Evolutionary conservation across 768 basidiomycete species (phyloP), one percentile per base, ranked within the genome.

Genomic region (Mycena indigotica): DNA sequence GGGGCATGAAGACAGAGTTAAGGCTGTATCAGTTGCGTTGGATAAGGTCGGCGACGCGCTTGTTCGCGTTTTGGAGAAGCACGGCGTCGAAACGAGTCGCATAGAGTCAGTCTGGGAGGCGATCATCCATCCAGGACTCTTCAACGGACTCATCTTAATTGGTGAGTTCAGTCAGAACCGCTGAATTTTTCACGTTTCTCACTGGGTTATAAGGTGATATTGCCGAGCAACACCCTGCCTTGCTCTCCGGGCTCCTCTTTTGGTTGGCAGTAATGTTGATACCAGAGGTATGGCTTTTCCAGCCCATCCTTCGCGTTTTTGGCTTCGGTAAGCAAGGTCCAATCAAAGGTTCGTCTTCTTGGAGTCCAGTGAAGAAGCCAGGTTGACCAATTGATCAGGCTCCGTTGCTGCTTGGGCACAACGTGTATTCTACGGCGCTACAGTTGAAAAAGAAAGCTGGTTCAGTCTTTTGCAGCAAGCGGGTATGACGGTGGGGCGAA

Each of bases 271-370:
- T 66, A 10, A 10, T 72, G 30, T 50, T 75, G 52, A 56, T 75
- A 24, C 74, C 75, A 3, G 71, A 74, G 50, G 46, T 35, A 21
- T 66, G 58, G 63, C 12, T 79, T 16, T 55, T 73, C 26, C 69
- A 72, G 17, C 70, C 67, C 6, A 12, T 76, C 6, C 52, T 74
- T 13, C 50, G 67, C 2, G 5, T 75, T 2, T 72, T 78, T 53
- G 77, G 76, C n/a, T 75, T 77, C 52, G 71, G 72, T 0, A 69
- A 69, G 15, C 28, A n/a, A 16, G 74, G 73, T 4, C 71, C 71
- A 4, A 63, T 68, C 3, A 71, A 73, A 72, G 71, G 74, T 73
- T 28, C 25, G 45, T 24, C 2, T 28, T 23, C 21, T 0, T 13
- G 2, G 16, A 23, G 24, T 35, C 2, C 24, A n/a, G 17, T 48